Conservation (phyloP, 2,329 filamentous ascomycete species). For the Balansia obtecta region DNA sequence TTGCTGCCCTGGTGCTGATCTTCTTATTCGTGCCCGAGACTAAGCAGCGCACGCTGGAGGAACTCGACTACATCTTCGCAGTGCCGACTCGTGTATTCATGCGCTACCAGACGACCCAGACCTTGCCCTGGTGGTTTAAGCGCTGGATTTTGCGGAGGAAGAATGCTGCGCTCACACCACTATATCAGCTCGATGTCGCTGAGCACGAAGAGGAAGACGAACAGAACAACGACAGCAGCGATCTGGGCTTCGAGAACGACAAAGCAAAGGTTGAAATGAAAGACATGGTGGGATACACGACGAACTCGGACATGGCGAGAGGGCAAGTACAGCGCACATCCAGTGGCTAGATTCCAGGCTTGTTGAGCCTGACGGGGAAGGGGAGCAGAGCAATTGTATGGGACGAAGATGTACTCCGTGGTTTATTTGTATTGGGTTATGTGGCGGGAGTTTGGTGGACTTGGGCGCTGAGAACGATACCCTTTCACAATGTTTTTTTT, state of each 20-base stretch:
- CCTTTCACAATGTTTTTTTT: slow-evolving; percentile 1
- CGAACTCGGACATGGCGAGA: slow-evolving; percentile 8
- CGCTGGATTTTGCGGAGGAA: slow-evolving; percentile 42
- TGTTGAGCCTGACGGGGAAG: neutral
- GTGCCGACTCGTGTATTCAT: slow-evolving; percentile 46
- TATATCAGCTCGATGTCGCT: slow-evolving; percentile 28
- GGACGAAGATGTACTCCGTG: neutral
- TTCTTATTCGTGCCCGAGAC: slow-evolving; percentile 47
- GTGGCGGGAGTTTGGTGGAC: neutral
- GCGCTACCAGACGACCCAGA: slow-evolving; percentile 42
- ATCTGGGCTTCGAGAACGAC: slow-evolving; percentile 22
- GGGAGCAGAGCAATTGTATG: neutral
- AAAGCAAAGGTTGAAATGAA: slow-evolving; percentile 28
- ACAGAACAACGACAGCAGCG: slow-evolving; percentile 16
- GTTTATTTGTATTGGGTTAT: too few relatives aligned
- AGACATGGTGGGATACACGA: slow-evolving; percentile 20
- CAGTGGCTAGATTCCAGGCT: neutral
- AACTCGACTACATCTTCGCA: slow-evolving; percentile 48
- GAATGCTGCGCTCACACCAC: slow-evolving; percentile 25
- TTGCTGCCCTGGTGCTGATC: slow-evolving; percentile 41
- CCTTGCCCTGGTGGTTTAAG: slow-evolving; percentile 48
- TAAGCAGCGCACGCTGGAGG: slow-evolving; percentile 40
- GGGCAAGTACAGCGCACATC: neutral
- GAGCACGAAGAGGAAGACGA: slow-evolving; percentile 18
- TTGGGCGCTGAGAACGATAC: slow-evolving; percentile 11